Evolutionary conservation across 2,329 filamentous ascomycete species (phyloP).

Genomic region (Lasiodiplodia theobromae): DNA sequence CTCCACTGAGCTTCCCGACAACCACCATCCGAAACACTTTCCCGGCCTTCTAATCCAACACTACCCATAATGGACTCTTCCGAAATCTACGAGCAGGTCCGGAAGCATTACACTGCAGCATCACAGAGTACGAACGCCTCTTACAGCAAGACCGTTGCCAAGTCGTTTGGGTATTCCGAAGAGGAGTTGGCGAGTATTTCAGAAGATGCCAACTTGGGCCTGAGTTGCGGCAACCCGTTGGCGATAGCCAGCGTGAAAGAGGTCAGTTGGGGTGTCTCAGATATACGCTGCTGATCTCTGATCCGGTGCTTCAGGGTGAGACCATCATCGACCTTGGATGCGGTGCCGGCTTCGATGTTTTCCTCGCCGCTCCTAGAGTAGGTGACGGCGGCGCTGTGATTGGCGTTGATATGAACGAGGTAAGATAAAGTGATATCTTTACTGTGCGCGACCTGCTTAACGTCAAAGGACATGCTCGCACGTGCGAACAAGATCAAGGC

Average conservation of each 20-base stretch:
- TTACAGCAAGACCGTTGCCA: not conserved
- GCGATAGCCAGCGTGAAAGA: conserved; percentile 57
- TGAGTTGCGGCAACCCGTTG: conserved; percentile 63
- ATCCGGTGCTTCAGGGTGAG: conserved; percentile 51
- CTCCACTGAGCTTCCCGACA: too few relatives aligned
- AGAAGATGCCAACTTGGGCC: conserved; percentile 58
- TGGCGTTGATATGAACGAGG: conserved; percentile 65
- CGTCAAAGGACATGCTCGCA: conserved; percentile 61
- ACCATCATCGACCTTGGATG: conserved; percentile 64
- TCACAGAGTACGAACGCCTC: not conserved
- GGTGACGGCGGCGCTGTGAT: conserved; percentile 58
- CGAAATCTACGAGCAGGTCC: not conserved
- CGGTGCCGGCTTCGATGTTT: conserved; percentile 66
- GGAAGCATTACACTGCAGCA: not conserved
- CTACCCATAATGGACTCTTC: not conserved
- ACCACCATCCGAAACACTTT: too few relatives aligned
- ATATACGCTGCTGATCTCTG: not conserved
- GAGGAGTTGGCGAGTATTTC: conserved; percentile 58
- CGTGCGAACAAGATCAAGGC: conserved; percentile 56
- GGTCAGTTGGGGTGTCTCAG: conserved; percentile 30
- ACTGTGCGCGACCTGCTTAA: conserved; percentile 48
- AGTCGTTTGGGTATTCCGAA: conserved; percentile 34
- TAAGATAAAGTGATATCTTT: not conserved
- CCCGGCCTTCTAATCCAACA: too few relatives aligned
- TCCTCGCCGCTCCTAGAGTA: conserved; percentile 61